Evolutionary conservation across 306 rosid genomes (phyloP).

Genomic region (Acacia crassicarpa): DNA sequence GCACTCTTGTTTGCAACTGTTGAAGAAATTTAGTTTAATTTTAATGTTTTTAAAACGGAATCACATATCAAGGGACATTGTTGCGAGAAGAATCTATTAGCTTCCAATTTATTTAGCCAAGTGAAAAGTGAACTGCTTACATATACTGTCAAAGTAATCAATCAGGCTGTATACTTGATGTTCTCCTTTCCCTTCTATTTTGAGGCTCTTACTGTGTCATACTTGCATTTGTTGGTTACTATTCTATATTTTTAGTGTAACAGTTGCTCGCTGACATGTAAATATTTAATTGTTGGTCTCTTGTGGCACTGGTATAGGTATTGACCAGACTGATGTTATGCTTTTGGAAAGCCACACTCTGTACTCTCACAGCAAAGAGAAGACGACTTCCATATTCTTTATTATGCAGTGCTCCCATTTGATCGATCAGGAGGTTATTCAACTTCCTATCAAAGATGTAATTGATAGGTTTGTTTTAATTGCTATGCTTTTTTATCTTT

Average conservation of each 20-base stretch:
- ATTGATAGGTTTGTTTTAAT: slow-evolving; percentile 53
- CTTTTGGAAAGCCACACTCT: slow-evolving; percentile 62
- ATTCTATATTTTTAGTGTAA: slow-evolving; percentile 7
- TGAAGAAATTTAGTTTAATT: not conserved
- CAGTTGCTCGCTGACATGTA: slow-evolving; percentile 16
- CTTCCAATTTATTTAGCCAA: slow-evolving; percentile 13
- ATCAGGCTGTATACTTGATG: not conserved
- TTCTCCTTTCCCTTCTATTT: not conserved
- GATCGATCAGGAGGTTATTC: slow-evolving; percentile 33
- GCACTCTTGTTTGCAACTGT: slow-evolving; percentile 21
- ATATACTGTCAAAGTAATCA: not conserved
- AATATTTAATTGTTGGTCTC: slow-evolving; percentile 34
- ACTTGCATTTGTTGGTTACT: slow-evolving; percentile 14
- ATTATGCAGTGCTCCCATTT: slow-evolving; percentile 58
- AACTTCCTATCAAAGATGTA: slow-evolving; percentile 57
- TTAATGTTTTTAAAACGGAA: slow-evolving; percentile 10
- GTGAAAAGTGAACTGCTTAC: not conserved
- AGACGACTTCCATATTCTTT: slow-evolving; percentile 60
- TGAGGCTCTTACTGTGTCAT: slow-evolving; percentile 12
- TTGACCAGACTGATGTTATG: slow-evolving; percentile 45
- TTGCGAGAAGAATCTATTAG: slow-evolving; percentile 12
- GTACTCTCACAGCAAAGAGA: slow-evolving; percentile 68
- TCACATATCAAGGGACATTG: slow-evolving; percentile 3
- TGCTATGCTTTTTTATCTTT: not conserved
- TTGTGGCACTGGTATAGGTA: slow-evolving; percentile 48